Evolutionary conservation across 78 protist genomes (phyloP), one percentile per base, ranked within the genome.

Genomic region (Dictyostelium capitatum): DNA sequence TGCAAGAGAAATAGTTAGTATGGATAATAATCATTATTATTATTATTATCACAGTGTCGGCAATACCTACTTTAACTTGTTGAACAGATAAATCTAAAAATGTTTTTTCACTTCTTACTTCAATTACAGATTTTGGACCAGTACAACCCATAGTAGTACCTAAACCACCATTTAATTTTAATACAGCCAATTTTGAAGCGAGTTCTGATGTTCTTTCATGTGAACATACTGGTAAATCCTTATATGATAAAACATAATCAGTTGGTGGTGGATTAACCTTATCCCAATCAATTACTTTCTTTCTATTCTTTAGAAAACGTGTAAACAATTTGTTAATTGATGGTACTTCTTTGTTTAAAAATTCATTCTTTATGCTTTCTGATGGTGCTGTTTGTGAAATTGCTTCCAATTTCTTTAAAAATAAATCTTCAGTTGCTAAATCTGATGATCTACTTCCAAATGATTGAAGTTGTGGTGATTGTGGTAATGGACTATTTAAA

Each of bases 141-240:
- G 95, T 87, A 96, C 99, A 98, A 65, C 99, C 99, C 99, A 99
- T 99, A 32, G 99, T 97, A 12, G 99, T 99, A 43, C 97, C 97
- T n/a, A 98, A 97, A n/a, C 99, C 99, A 19, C 99, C 99, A 90
- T 99, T 99, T 70, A 99, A 97, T 90, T 99, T 99, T 19, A 98
- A 79, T 3, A 99, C 98, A 0, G 96, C 99, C 5, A 97, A 95
- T 51, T 81, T 56, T 32, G 64, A 6, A 30, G 98, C 83, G 46
- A 97, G 67, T 54, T 73, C 64, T 10, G 94, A n/a, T 37, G 83
- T 56, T 12, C 48, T 23, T 47, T 80, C 90, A 73, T 82, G 89
- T 19, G 95, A 41, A 23, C 54, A 48, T 53, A 37, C 51, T 37
- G 81, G 80, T 8, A 91, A 69, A 51, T 81, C 91, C 17, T 80